Conservation (phyloP, 441 rosid genomes). For the Pelargonium australe region DNA sequence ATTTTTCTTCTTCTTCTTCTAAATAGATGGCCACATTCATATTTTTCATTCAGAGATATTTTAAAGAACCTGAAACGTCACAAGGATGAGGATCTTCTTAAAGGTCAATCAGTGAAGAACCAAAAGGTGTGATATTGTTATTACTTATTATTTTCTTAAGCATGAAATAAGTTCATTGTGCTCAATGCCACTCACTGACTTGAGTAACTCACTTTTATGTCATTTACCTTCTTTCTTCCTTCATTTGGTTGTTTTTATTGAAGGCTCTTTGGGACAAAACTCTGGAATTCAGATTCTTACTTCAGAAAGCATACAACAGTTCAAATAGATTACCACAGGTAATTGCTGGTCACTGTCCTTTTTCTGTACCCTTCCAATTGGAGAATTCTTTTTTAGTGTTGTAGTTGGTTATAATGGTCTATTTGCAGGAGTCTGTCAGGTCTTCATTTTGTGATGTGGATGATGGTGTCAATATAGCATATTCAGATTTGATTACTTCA, state of each 20-base stretch:
- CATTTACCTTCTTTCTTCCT: neutral
- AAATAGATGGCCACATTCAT: neutral
- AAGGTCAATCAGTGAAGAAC: slow-evolving; percentile 89
- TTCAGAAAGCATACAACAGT: slow-evolving; percentile 71
- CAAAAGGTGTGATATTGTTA: slow-evolving; percentile 48
- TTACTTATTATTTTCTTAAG: neutral
- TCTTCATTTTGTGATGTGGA: slow-evolving; percentile 53
- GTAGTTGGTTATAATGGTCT: slow-evolving; percentile 2
- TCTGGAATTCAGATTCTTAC: slow-evolving; percentile 78
- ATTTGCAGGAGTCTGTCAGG: slow-evolving; percentile 58
- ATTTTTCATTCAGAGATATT: slow-evolving; percentile 39
- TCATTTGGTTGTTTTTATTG: slow-evolving; percentile 10
- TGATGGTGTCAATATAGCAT: slow-evolving; percentile 49
- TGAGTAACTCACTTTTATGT: neutral
- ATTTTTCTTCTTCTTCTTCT: too few relatives aligned
- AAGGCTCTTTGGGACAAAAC: slow-evolving; percentile 87
- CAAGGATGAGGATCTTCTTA: slow-evolving; percentile 73
- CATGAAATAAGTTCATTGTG: neutral
- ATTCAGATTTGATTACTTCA: slow-evolving; percentile 50
- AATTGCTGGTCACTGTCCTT: neutral
- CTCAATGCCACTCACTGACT: neutral
- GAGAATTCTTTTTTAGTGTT: neutral
- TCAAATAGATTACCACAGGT: slow-evolving; percentile 84
- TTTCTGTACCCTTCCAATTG: neutral
- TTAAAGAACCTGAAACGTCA: slow-evolving; percentile 64